These are phyloP conservation scores for Zoysia matrella DNA, from an alignment of 202 grass and related monocot species.

Conservation along the genomic window DNA sequence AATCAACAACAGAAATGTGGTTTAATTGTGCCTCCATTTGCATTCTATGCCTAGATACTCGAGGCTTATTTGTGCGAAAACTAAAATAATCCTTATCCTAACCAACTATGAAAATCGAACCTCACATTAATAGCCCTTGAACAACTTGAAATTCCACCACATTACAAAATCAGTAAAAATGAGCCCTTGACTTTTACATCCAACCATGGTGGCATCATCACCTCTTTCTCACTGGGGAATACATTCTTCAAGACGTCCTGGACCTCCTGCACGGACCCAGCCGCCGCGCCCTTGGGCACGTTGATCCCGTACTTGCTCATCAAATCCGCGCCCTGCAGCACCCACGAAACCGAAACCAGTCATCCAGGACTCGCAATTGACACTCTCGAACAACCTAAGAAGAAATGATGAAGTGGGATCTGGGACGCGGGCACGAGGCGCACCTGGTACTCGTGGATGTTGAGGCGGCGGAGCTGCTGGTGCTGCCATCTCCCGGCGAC, in stretches of 20 bases:
- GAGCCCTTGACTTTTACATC: too few relatives aligned
- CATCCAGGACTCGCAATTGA: conserved; percentile 13
- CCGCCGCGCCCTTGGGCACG: conserved; percentile 75
- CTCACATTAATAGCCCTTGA: too few relatives aligned
- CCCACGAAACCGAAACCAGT: conserved; percentile 27
- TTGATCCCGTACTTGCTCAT: conserved; percentile 96
- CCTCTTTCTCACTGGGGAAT: conserved; percentile 89
- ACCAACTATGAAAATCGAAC: too few relatives aligned
- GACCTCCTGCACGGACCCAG: conserved; percentile 68
- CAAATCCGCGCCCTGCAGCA: conserved; percentile 82
- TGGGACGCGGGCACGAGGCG: not conserved
- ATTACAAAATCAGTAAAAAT: too few relatives aligned
- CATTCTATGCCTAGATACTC: too few relatives aligned
- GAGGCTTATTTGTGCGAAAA: too few relatives aligned
- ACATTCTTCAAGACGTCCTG: conserved; percentile 66
- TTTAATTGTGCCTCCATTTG: too few relatives aligned
- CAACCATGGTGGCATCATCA: conserved; percentile 44
- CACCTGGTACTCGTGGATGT: conserved; percentile 99
- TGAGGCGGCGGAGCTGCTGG: conserved; percentile 98
- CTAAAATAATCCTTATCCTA: too few relatives aligned
- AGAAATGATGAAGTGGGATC: conserved; percentile 33
- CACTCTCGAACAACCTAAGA: not conserved
- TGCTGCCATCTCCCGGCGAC: conserved; percentile 92
- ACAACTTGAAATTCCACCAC: too few relatives aligned
- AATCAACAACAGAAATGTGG: too few relatives aligned